phyloP scores from a whole-genome alignment of 192 early-diverging fungal species.

The Coemansia sp. region DNA sequence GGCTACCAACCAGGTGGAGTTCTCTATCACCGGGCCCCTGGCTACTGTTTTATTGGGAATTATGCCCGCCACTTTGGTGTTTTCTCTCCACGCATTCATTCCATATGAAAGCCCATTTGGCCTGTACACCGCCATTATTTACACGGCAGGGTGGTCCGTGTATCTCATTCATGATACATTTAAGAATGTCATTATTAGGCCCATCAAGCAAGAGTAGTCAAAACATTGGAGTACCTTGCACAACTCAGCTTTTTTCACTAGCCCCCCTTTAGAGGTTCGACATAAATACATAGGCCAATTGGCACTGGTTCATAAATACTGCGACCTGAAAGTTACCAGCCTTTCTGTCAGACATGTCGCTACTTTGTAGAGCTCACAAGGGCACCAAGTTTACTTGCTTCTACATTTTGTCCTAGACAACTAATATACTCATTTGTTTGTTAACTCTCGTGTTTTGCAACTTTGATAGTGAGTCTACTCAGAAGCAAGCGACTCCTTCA shows the following conservation, averaged over 20 bases:
- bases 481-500: constrained; percentile 16
- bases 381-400: neutral
- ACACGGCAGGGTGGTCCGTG: neutral
- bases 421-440: neutral
- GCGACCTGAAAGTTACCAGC: too few species aligned
- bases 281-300: too few species aligned
- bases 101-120: neutral
- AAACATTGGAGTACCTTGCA: neutral
- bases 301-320: too few species aligned
- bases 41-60: neutral
- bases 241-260: neutral
- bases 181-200: neutral
- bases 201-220: neutral
- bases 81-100: neutral
- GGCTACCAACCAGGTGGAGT: neutral
- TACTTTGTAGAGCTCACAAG: too few species aligned
- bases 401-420: neutral
- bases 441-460: neutral
- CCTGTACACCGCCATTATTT: neutral
- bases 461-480: neutral
- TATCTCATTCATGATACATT: neutral
- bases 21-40: neutral
- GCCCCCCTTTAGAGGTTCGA: too few species aligned
- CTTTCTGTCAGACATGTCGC: too few species aligned
- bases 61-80: neutral